Evolutionary conservation across 352 stramenopile species (phyloP), one percentile per base, ranked within the genome.

Genomic region (Phytophthora chlamydospora): DNA sequence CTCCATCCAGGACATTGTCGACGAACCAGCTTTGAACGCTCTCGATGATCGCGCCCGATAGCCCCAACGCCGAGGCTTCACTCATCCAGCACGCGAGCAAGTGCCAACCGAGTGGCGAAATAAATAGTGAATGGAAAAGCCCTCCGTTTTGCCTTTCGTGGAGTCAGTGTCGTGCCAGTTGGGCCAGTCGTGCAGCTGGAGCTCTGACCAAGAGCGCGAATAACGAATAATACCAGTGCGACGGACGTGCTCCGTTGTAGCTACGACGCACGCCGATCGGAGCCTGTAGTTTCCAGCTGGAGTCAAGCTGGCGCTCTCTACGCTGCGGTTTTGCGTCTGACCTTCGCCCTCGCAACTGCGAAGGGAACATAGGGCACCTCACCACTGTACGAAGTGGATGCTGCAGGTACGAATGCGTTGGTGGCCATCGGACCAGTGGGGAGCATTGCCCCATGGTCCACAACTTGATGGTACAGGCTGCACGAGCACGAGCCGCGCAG

Each of bases 1-100:
- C 60, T 2, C 48, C 61, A 50, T 77, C 64, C n/a, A 53, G 19
- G 19, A 77, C 72, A 46, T 77, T 77, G 36, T 59, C 46, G 16
- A 51, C 14, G 29, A 74, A 72, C 69, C 69, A 77, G 29, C 24
- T 43, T 66, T 76, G 68, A 11, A 61, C 47, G 14, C 39, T 58
- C 46, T 66, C 54, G 19, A 71, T 21, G 19, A 44, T 17, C 16
- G 14, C 53, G 13, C 51, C 41, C 38, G 34, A 58, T n/a, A 21
- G 29, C 36, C 16, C 38, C 32, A 39, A 58, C 6, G 24, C 27
- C 31, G 35, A 55, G 7, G 45, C 34, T 29, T 36, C 27, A 24
- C 21, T 62, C 55, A 61, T 62, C 29, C 38, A 58, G 52, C 45
- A 36, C 39, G 6, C 2, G 29, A 36, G n/a, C 19, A 68, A 40